Evolutionary conservation across 2,329 filamentous ascomycete species (phyloP).

Genomic region (Phyllosticta citriasiana): DNA sequence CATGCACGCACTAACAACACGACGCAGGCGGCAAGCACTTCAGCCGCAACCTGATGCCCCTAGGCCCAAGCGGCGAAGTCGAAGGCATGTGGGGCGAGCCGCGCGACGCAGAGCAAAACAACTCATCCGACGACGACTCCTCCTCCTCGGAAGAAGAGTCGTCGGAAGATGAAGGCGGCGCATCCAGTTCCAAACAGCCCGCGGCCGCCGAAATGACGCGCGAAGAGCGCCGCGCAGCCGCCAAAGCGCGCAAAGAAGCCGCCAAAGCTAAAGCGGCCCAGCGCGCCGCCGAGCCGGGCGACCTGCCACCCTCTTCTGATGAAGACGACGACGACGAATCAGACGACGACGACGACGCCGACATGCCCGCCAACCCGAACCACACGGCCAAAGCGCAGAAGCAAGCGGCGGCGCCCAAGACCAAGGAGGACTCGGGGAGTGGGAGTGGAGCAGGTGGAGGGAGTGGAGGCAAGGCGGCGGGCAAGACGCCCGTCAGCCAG

Average conservation of each 20-base stretch:
- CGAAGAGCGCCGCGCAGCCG: conserved; percentile 76
- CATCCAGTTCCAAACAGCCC: conserved; percentile 19
- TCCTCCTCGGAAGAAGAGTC: conserved; percentile 30
- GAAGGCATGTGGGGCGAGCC: conserved; percentile 70
- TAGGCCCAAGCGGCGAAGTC: conserved; percentile 82
- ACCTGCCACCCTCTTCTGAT: conserved; percentile 65
- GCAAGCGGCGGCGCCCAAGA: conserved; percentile 50
- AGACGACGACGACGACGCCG: conserved; percentile 43
- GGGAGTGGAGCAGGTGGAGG: too few species aligned
- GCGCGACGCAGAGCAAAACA: conserved; percentile 36
- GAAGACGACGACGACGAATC: conserved; percentile 50
- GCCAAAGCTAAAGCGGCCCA: conserved; percentile 69
- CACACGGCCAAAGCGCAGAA: conserved; percentile 59
- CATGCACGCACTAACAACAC: background rate
- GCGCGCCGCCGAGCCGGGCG: conserved; percentile 67
- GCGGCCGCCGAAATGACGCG: conserved; percentile 55
- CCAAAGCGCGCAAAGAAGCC: conserved; percentile 85
- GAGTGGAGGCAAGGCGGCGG: conserved; percentile 19
- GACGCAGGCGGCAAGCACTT: conserved; percentile 81
- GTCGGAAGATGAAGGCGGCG: conserved; percentile 24
- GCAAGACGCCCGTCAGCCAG: conserved; percentile 34
- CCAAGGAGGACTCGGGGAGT: conserved; percentile 20
- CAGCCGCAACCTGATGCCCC: conserved; percentile 78
- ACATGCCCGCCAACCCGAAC: conserved; percentile 84
- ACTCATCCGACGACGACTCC: conserved; percentile 9